These are phyloP conservation scores for Daldinia sp. DNA, from an alignment of 2,329 filamentous ascomycete genomes.

Conservation along the genomic window DNA sequence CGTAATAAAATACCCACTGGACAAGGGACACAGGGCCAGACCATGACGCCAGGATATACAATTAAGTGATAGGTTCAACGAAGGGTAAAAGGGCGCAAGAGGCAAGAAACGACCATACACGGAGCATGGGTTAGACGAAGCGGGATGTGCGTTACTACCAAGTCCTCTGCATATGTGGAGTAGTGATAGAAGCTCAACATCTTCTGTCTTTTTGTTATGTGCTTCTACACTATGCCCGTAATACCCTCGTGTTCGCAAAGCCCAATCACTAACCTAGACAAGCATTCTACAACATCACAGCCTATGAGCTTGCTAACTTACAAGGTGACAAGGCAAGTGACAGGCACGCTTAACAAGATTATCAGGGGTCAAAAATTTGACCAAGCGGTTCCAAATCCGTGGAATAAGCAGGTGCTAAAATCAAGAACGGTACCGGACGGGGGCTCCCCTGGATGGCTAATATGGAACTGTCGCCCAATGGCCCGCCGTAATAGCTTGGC, in stretches of 20 bases:
- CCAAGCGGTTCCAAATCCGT: conserved; percentile 43
- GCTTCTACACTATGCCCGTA: conserved; percentile 22
- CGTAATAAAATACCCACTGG: conserved; percentile 37
- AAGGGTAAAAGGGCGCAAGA: conserved; percentile 16
- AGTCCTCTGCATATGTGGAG: conserved; percentile 13
- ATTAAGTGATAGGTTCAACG: conserved; percentile 5
- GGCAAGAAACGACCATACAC: conserved; percentile 11
- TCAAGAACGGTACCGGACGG: conserved; percentile 34
- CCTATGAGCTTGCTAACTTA: conserved; percentile 26
- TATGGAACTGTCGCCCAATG: conserved; percentile 36
- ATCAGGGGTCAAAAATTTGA: conserved; percentile 40
- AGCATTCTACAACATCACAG: conserved; percentile 24
- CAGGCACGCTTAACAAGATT: conserved; percentile 33
- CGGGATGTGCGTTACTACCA: conserved; percentile 25
- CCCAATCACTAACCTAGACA: conserved; percentile 33
- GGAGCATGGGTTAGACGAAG: conserved; percentile 27
- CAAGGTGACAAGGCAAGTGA: conserved; percentile 12
- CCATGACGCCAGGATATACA: conserved; percentile 36
- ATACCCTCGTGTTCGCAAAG: conserved; percentile 31
- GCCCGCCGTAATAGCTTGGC: conserved; percentile 32
- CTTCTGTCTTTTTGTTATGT: conserved; percentile 19
- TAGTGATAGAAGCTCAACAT: conserved; percentile 25
- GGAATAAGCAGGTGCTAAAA: conserved; percentile 43
- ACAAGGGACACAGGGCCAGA: conserved; percentile 40
- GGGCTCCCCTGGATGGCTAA: conserved; percentile 39